Percentiles rank a stretch among this genome's conserved stretches.
Conservation (phyloP, 2,329 filamentous ascomycete species). For the Ophiostoma perfectum region DNA sequence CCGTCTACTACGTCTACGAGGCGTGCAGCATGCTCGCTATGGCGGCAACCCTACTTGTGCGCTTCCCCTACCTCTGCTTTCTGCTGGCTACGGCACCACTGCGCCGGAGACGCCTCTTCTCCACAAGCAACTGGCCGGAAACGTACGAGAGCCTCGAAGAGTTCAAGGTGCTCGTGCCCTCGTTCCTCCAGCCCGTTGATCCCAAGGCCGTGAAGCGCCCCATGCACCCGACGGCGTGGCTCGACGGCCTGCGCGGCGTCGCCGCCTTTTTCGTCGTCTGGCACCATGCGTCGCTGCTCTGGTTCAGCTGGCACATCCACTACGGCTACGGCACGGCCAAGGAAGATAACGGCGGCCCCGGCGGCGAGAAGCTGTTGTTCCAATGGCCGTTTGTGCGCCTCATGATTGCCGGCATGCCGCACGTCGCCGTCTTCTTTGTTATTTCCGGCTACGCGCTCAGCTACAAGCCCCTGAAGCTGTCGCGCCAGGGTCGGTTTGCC, state of each 20-base stretch:
- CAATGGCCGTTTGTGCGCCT: slow-evolving; percentile 38
- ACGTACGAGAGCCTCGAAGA: slow-evolving; percentile 15
- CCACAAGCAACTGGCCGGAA: slow-evolving; percentile 13
- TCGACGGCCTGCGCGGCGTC: slow-evolving; percentile 50
- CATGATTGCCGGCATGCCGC: slow-evolving; percentile 34
- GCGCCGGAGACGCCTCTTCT: slow-evolving; percentile 10
- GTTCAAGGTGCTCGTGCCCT: slow-evolving; percentile 21
- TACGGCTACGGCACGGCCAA: slow-evolving; percentile 28
- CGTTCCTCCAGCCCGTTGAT: slow-evolving; percentile 20
- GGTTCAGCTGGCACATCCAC: slow-evolving; percentile 32
- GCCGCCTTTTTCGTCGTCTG: slow-evolving; percentile 52
- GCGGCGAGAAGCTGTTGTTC: slow-evolving; percentile 10
- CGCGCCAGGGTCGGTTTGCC: slow-evolving; percentile 22
- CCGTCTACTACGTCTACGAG: not conserved
- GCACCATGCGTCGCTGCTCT: slow-evolving; percentile 38
- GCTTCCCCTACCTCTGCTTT: slow-evolving; percentile 5
- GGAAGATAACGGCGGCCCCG: slow-evolving; percentile 26
- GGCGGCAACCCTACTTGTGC: slow-evolving; percentile 13
- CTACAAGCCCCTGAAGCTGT: slow-evolving; percentile 28
- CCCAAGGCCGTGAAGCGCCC: not conserved
- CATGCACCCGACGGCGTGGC: slow-evolving; percentile 31
- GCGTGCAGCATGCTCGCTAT: slow-evolving; percentile 1
- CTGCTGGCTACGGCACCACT: slow-evolving; percentile 15
- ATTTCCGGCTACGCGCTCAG: slow-evolving; percentile 37
- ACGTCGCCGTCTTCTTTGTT: slow-evolving; percentile 43